Conservation (phyloP, 176 grass and related monocot species). For the Eragrostis nindensis region DNA sequence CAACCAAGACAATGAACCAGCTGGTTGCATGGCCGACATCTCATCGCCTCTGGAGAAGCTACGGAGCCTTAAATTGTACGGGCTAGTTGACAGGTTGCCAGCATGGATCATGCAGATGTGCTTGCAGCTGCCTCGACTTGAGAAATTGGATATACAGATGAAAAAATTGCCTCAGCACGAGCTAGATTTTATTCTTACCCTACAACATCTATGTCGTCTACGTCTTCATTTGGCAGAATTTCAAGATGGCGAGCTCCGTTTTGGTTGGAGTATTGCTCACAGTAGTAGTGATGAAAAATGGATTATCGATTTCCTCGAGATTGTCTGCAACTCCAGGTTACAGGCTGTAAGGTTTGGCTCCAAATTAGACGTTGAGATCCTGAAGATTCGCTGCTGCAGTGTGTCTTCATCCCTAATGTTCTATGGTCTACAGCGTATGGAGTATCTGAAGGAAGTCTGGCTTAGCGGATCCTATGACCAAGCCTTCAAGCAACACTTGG, state of each 20-base stretch:
- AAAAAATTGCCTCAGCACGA: background rate
- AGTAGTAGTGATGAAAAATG: background rate
- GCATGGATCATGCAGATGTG: constrained; percentile 3
- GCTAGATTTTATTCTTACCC: background rate
- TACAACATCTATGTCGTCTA: background rate
- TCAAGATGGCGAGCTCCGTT: background rate
- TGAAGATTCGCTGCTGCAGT: background rate
- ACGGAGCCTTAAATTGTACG: background rate
- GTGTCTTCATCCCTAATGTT: background rate
- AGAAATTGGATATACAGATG: constrained; percentile 1
- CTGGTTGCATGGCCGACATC: background rate
- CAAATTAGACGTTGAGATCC: background rate
- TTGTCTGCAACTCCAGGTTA: constrained; percentile 1
- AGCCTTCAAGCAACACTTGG: background rate
- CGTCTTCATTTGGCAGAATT: background rate
- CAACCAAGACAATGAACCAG: too few species aligned
- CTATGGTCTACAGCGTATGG: background rate
- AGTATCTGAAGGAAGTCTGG: background rate
- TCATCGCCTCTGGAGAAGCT: background rate
- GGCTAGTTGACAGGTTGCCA: background rate
- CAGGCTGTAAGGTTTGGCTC: background rate
- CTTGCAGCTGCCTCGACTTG: background rate
- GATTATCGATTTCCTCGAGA: background rate
- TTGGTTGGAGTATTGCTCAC: background rate
- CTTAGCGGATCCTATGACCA: background rate